Percentiles rank a stretch among this genome's conserved stretches.
These are phyloP conservation scores for Potentilla sterilis DNA, from an alignment of 306 rosid genomes.

Conservation along the genomic window DNA sequence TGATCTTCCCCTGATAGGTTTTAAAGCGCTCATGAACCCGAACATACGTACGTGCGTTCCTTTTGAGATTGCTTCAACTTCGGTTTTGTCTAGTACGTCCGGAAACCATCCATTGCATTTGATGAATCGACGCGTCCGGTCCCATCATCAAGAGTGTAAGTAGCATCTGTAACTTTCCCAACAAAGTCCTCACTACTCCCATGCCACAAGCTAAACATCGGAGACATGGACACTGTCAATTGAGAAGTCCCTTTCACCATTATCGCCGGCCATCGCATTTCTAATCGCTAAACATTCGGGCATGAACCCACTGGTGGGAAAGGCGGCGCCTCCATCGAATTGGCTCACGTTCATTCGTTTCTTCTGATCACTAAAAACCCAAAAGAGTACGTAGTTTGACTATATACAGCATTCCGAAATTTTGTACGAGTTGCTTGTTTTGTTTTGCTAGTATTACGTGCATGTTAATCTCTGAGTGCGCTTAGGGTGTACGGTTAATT, in stretches of 20 bases:
- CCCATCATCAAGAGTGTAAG: slow-evolving; percentile 82
- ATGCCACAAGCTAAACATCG: slow-evolving; percentile 58
- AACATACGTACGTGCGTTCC: slow-evolving; percentile 75
- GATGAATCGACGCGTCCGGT: slow-evolving; percentile 55
- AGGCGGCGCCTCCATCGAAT: slow-evolving; percentile 85
- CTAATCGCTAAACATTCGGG: slow-evolving; percentile 56
- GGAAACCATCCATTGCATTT: slow-evolving; percentile 78
- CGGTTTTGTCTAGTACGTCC: slow-evolving; percentile 60
- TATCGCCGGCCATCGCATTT: slow-evolving; percentile 49
- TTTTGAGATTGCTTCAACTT: slow-evolving; percentile 65
- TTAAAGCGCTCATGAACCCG: slow-evolving; percentile 78
- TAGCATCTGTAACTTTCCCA: slow-evolving; percentile 63
- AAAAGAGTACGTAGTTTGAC: neutral
- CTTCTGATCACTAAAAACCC: neutral
- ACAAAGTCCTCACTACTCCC: slow-evolving; percentile 61
- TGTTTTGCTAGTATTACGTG: no score
- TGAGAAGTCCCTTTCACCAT: slow-evolving; percentile 56
- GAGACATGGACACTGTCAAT: slow-evolving; percentile 71
- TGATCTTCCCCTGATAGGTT: slow-evolving; percentile 75
- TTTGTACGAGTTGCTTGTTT: no score
- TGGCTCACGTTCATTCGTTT: slow-evolving; percentile 51
- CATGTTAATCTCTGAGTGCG: no score
- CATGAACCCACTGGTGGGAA: slow-evolving; percentile 87
- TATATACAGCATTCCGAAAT: no score
- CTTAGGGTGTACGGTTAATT: no score